Evolutionary conservation across 2,329 filamentous ascomycete genomes (phyloP), one percentile per base, ranked within the genome.

Genomic region (Colletotrichum cuscutae): DNA sequence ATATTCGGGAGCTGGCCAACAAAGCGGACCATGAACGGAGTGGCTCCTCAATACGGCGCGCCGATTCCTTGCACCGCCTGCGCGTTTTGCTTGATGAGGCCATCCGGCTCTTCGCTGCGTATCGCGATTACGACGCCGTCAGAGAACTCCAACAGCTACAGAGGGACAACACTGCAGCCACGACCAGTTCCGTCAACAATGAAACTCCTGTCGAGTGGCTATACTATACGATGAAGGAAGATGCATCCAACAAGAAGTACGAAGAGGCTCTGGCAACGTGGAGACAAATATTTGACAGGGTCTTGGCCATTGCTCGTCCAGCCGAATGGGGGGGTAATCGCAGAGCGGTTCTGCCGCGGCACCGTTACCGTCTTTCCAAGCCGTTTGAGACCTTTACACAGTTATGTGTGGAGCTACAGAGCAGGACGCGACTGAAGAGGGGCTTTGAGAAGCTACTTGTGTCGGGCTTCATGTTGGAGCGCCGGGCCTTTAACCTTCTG

Each of bases 401-500:
- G n/a, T 76, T 88, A 24, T 82, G 85, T 65, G 77, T 82, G 19
- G 80, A 82, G 13, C 78, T 81, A 69, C 76, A 80, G 7, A 82
- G 90, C 74, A 77, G 83, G 7, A 79, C 82, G 12, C 86, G 85
- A 24, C 83, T 94, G 13, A 79, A 85, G 5, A 72, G 83, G 8
- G 82, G 89, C 19, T 80, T 95, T 32, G 81, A 86, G 26, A 81
- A 87, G n/a, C 84, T 95, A 12, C 84, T 89, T 9, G 79, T 80
- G 1, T 86, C 88, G 53, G 96, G 95, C 12, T 98, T 96, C 84
- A 84, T 85, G 32, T 82, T 98, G 70, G 92, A 94, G 78, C 92
- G 89, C 79, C 88, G 88, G 77, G 95, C 94, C 76, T 97, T 95
- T 95, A 97, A 97, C 79, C 86, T 89, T 63, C 91, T 94, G 75